Conservation (phyloP, 1,139 yeast genomes). For the Yamadazyma oceani region DNA sequence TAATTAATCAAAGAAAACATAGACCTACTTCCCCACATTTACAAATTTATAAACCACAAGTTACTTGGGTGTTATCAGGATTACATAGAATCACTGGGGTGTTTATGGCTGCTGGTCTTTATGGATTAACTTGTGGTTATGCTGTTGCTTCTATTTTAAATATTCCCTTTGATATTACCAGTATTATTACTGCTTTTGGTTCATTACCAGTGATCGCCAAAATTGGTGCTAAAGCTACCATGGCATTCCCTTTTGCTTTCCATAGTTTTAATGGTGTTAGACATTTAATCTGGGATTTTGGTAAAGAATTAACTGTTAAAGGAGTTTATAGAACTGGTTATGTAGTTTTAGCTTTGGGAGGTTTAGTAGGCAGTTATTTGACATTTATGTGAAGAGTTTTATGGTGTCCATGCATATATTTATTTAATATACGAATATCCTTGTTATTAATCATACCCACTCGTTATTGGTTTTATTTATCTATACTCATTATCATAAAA, state of each 20-base stretch:
- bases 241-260: slow-evolving; percentile 83
- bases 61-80: slow-evolving; percentile 78
- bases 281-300: slow-evolving; percentile 91
- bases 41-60: slow-evolving; percentile 84
- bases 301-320: slow-evolving; percentile 70
- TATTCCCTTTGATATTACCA: slow-evolving; percentile 60
- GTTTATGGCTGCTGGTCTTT: slow-evolving; percentile 73
- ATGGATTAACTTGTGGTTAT: slow-evolving; percentile 72
- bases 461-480: background rate
- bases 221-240: slow-evolving; percentile 62
- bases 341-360: slow-evolving; percentile 72
- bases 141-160: slow-evolving; percentile 71
- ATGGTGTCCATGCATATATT: slow-evolving; percentile 9
- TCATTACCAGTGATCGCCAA: slow-evolving; percentile 64
- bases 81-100: slow-evolving; percentile 90
- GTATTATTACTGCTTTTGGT: slow-evolving; percentile 55
- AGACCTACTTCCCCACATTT: slow-evolving; percentile 94
- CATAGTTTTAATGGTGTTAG: slow-evolving; percentile 86
- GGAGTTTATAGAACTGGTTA: slow-evolving; percentile 95
- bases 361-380: slow-evolving; percentile 60
- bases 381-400: slow-evolving; percentile 38
- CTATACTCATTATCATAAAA: slow-evolving; percentile 7
- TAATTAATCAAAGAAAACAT: slow-evolving; percentile 78
- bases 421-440: slow-evolving; percentile 13
- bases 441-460: too few species aligned